A percentile compares a stretch with the other conserved stretches of the same genome.
Evolutionary conservation across 202 grass and related monocot species (phyloP).

Genomic region (Miscanthus sacchariflorus): DNA sequence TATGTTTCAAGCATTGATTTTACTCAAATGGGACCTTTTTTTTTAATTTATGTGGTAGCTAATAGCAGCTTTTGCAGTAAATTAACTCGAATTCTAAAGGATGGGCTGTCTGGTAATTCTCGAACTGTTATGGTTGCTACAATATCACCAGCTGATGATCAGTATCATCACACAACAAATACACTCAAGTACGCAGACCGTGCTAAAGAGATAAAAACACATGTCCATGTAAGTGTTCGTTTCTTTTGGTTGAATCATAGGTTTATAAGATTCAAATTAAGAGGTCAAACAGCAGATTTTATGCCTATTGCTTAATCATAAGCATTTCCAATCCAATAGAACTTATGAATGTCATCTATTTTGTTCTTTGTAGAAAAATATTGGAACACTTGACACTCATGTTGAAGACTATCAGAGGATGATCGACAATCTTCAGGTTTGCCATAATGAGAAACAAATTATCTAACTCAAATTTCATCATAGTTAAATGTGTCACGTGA

Average conservation of each 20-base stretch:
- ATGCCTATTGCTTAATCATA: neutral
- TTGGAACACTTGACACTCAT: conserved; percentile 80
- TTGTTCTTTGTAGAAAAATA: conserved; percentile 75
- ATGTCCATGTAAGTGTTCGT: conserved; percentile 82
- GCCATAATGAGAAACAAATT: conserved; percentile 12
- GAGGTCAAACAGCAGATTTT: neutral
- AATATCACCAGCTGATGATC: conserved; percentile 94
- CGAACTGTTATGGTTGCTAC: conserved; percentile 99
- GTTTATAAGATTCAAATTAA: conserved; percentile 27
- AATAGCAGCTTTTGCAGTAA: conserved; percentile 73
- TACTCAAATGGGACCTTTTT: conserved; percentile 1
- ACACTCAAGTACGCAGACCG: conserved; percentile 99
- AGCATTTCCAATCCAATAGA: neutral
- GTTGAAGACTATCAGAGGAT: conserved; percentile 92
- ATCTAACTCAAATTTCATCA: conserved; percentile 7
- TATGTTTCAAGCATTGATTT: conserved; percentile 37
- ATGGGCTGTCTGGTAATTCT: conserved; percentile 98
- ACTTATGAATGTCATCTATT: conserved; percentile 37
- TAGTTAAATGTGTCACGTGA: conserved; percentile 29
- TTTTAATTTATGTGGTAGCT: conserved; percentile 22
- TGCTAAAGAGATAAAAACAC: conserved; percentile 99
- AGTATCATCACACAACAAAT: conserved; percentile 98
- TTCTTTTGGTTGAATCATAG: conserved; percentile 11
- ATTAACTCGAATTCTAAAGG: conserved; percentile 98
- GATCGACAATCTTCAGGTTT: conserved; percentile 98